A percentile compares a stretch with the other conserved stretches of the same genome.
phyloP scores from a whole-genome alignment of 1,139 yeast genomes.

The Blastobotrys apis region DNA sequence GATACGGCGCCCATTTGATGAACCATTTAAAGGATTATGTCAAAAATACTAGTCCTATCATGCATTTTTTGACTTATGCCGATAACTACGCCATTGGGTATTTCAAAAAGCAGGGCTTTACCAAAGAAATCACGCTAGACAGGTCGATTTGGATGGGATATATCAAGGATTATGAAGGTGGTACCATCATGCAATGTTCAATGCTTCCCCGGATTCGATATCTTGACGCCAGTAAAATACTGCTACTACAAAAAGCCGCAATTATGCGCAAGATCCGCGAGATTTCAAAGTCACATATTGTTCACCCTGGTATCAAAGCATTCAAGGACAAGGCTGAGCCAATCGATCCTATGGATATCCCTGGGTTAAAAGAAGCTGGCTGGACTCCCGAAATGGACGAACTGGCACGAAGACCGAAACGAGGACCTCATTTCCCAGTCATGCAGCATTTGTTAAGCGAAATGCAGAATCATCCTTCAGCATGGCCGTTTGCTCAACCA shows the following conservation, averaged over 20 bases:
- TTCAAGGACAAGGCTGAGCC: slow-evolving; percentile 44
- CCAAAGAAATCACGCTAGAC: slow-evolving; percentile 86
- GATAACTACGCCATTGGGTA: slow-evolving; percentile 98
- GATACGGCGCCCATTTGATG: slow-evolving; percentile 98
- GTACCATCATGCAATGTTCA: slow-evolving; percentile 95
- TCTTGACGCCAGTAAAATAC: slow-evolving; percentile 80
- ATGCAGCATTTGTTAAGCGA: slow-evolving; percentile 87
- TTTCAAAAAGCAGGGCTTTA: slow-evolving; percentile 96
- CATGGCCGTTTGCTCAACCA: slow-evolving; percentile 98
- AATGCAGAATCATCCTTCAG: slow-evolving; percentile 88
- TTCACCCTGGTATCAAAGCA: slow-evolving; percentile 73
- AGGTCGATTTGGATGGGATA: slow-evolving; percentile 96
- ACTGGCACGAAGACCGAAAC: slow-evolving; percentile 87
- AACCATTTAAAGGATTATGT: slow-evolving; percentile 96
- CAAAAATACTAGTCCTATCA: slow-evolving; percentile 78
- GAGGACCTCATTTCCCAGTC: slow-evolving; percentile 91
- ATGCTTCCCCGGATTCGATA: slow-evolving; percentile 88
- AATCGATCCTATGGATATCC: slow-evolving; percentile 71
- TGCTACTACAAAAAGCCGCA: slow-evolving; percentile 86
- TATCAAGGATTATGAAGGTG: slow-evolving; percentile 98
- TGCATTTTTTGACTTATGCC: slow-evolving; percentile 90
- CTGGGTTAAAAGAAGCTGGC: slow-evolving; percentile 88
- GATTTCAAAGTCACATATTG: slow-evolving; percentile 72
- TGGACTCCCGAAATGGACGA: slow-evolving; percentile 99
- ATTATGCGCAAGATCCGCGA: slow-evolving; percentile 77